Conservation (phyloP, 169 alveolate species). For the Plasmodium falciparum region DNA sequence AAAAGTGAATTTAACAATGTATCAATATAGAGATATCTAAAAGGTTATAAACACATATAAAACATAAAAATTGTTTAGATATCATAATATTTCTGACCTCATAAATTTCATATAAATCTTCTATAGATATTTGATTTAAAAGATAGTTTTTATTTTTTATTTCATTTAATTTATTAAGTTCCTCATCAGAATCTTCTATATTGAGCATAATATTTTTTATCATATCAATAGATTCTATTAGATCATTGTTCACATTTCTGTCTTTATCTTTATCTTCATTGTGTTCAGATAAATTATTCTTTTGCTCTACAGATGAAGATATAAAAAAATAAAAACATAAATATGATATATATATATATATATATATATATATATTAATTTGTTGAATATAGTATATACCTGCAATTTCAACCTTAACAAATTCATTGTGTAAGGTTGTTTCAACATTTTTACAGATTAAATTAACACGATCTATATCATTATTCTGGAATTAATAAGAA, state of each 20-base stretch:
- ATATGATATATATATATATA: background rate
- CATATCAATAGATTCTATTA: constrained; percentile 40
- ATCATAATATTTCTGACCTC: constrained; percentile 31
- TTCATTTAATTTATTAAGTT: constrained; percentile 26
- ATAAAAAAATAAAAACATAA: background rate
- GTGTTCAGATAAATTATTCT: constrained; percentile 3
- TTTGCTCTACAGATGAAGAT: background rate
- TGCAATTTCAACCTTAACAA: constrained; percentile 75
- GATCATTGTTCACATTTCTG: constrained; percentile 14
- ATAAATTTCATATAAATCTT: constrained; percentile 66
- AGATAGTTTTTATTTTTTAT: constrained; percentile 46
- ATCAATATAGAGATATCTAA: no score
- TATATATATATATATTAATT: background rate
- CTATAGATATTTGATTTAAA: constrained; percentile 36
- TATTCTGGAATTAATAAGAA: constrained; percentile 19
- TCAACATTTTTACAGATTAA: constrained; percentile 74
- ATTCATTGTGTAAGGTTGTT: constrained; percentile 69
- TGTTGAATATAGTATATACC: constrained; percentile 11
- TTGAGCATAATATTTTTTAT: constrained; percentile 24
- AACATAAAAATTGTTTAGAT: background rate
- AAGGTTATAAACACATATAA: no score
- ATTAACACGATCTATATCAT: constrained; percentile 64
- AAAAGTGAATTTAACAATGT: no score
- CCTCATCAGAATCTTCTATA: constrained; percentile 37
- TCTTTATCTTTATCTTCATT: constrained; percentile 56